Percentiles rank a stretch among this genome's conserved stretches.
Evolutionary conservation across 257 asterid species (phyloP).

Genomic region (Marsdenia floribunda): DNA sequence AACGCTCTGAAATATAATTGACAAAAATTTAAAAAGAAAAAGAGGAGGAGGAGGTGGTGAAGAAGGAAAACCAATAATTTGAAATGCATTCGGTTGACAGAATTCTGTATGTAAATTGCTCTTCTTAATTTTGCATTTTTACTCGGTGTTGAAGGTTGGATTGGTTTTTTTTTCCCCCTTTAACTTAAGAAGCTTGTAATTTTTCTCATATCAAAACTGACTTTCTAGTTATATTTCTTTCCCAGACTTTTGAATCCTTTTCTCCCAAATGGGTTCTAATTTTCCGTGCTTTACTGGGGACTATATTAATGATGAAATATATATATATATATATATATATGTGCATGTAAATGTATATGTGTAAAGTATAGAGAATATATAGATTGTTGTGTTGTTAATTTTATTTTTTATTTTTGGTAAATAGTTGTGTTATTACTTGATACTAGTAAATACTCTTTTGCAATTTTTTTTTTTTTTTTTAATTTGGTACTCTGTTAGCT

Average conservation of each 20-base stretch:
- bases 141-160: background rate
- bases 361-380: conserved; percentile 12
- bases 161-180: background rate
- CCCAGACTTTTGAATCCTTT: conserved; percentile 11
- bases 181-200: conserved; percentile 2
- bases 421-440: too few relatives aligned
- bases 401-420: too few relatives aligned
- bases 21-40: background rate
- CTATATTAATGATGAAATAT: conserved; percentile 13
- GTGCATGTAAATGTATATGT: too few relatives aligned
- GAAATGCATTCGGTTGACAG: conserved; percentile 5
- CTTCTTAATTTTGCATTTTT: background rate
- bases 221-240: conserved; percentile 4
- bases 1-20: conserved; percentile 13
- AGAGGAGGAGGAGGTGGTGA: background rate
- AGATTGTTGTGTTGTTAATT: background rate
- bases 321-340: too few relatives aligned
- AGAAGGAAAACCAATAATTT: background rate
- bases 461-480: background rate
- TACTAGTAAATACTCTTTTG: background rate
- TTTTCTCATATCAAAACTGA: conserved; percentile 15
- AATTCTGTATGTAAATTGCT: conserved; percentile 19
- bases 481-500: background rate
- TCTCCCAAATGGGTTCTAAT: conserved; percentile 5
- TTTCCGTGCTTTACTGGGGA: conserved; percentile 12